Evolutionary conservation across 1,284 basidiomycete genomes (phyloP).

Genomic region (Cryptococcus depauperatus): DNA sequence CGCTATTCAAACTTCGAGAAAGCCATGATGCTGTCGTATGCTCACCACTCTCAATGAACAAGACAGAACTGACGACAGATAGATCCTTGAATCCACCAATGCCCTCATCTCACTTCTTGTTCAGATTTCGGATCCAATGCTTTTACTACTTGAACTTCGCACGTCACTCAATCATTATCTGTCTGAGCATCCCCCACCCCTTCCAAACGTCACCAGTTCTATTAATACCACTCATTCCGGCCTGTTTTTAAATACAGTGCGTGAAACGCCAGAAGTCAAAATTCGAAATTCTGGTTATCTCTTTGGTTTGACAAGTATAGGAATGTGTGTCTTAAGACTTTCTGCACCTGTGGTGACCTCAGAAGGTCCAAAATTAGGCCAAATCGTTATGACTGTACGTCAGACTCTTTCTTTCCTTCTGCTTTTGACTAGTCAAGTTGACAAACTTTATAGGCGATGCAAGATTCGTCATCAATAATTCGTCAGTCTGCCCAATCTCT

Average conservation of each 20-base stretch:
- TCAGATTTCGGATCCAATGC: constrained; percentile 33
- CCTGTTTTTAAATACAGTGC: constrained; percentile 3
- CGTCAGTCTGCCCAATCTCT: constrained; percentile 35
- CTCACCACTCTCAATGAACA: not conserved
- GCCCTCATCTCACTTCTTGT: constrained; percentile 32
- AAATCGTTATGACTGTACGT: constrained; percentile 28
- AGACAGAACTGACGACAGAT: not conserved
- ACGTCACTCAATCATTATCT: constrained; percentile 26
- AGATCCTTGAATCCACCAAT: constrained; percentile 39
- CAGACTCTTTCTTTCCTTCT: not conserved
- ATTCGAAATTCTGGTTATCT: constrained; percentile 22
- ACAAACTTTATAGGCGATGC: constrained; percentile 16
- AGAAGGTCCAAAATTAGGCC: constrained; percentile 24
- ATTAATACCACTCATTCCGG: not conserved
- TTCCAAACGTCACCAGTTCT: not conserved
- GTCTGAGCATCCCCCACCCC: constrained; percentile 5
- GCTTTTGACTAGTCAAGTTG: not conserved
- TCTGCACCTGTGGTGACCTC: constrained; percentile 29
- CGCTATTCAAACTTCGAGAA: constrained; percentile 29
- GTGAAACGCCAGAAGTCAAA: constrained; percentile 7
- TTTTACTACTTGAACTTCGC: constrained; percentile 27
- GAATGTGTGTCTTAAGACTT: constrained; percentile 34
- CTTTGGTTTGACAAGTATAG: constrained; percentile 35
- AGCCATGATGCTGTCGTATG: constrained; percentile 24
- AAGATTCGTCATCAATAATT: constrained; percentile 14